Conservation (phyloP, 1,284 basidiomycete species). For the Puccinia hordei region DNA sequence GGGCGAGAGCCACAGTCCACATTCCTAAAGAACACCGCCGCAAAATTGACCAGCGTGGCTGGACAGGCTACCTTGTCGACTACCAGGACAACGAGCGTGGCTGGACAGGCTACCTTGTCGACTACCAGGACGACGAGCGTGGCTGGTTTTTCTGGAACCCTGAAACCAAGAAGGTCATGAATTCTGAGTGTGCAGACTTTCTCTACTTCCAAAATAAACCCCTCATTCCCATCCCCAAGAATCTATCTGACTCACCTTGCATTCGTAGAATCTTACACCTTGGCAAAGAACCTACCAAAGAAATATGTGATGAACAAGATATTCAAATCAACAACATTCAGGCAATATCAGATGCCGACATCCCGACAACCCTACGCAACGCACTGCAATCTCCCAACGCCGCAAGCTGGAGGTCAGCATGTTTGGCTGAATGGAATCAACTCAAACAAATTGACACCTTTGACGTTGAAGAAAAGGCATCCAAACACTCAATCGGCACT, state of each 20-base stretch:
- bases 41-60: not conserved
- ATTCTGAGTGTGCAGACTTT: not conserved
- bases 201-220: not conserved
- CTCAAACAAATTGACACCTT: not conserved
- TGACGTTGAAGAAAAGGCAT: not conserved
- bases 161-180: not conserved
- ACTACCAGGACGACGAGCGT: not conserved
- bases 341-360: not conserved
- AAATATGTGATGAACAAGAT: conserved; percentile 9
- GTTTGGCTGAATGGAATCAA: not conserved
- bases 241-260: not conserved
- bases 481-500: not conserved
- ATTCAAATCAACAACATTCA: not conserved
- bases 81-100: too few species aligned
- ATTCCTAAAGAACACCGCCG: conserved; percentile 13
- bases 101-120: not conserved
- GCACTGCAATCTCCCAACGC: not conserved
- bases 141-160: conserved; percentile 14
- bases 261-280: not conserved
- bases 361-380: not conserved
- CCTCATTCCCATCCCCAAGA: not conserved
- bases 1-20: not conserved
- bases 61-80: too few species aligned
- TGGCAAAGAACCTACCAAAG: not conserved
- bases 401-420: not conserved